Base-by-base conservation (phyloP, 73 alveolate genomes). In the Paraurostyla sp. region DNA sequence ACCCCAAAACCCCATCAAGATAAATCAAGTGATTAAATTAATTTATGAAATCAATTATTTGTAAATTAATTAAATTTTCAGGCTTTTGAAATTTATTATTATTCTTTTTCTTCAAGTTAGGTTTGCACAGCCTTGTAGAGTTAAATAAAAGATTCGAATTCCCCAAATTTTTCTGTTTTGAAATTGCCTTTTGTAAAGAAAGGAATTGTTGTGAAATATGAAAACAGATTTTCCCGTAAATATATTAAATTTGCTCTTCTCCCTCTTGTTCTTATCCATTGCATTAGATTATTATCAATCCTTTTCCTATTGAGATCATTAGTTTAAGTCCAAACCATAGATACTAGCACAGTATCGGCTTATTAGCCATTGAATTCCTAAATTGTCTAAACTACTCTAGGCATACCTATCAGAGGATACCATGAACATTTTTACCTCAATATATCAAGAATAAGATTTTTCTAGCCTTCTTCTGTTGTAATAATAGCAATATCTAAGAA, bases 371-470 rank as follows among this genome's bases (percentile, higher is more conserved):
- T 6, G 25, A 30, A 60, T 60, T 60, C 45, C 6, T 60, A 45
- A 27, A 60, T 16, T 6, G 25, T 9, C 50, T 60, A 33, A 16
- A 60, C 78, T 60, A 45, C 78, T 30, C 32, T 11, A 16, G 78
- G 78, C 7, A 60, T 29, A 9, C 78, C 78, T 60, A 60, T 20
- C 13, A 60, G 50, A 9, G 78, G 78, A 60, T 60, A 50, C 78
- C 78, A 60, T 9, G 51, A 45, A 27, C 78, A 60, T 60, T 60
- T 60, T 60, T 60, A 60, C 25, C 25, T 60, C 22, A 60, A 50
- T 9, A 60, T 16, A 33, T 60, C 78, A 60, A 30, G 22, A 60
- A 60, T 60, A 16, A 60, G 49, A 16, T 60, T 16, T 32, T 60
- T 30, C 32, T 60, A 60, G 7, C 78, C 78, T 16, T 25, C 9